Conservation (phyloP, 345 rosid species). For the Trapa incisa region DNA sequence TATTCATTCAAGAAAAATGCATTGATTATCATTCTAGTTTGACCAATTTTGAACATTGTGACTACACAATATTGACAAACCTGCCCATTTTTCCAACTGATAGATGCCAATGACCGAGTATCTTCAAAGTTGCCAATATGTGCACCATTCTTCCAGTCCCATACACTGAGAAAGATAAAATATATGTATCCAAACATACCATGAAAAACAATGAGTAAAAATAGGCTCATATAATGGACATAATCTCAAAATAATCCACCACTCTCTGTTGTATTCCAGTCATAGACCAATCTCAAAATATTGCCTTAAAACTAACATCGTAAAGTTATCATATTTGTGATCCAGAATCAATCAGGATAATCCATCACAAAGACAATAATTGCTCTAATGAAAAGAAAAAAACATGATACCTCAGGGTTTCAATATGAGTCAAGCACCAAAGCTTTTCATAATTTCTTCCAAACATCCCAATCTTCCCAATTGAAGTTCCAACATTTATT, state of each 20-base stretch:
- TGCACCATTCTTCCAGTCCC: conserved; percentile 69
- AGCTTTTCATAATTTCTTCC: conserved; percentile 52
- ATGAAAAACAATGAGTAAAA: not conserved
- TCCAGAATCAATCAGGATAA: not conserved
- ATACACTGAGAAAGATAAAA: conserved; percentile 34
- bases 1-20: not conserved
- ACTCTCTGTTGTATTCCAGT: not conserved
- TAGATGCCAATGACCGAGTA: conserved; percentile 73
- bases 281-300: not conserved
- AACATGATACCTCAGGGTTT: conserved; percentile 57
- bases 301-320: not conserved
- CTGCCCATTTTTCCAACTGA: conserved; percentile 53
- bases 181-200: not conserved
- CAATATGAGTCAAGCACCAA: conserved; percentile 93
- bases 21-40: not conserved
- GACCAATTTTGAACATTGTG: not conserved
- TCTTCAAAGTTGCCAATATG: conserved; percentile 50
- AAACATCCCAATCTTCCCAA: conserved; percentile 70
- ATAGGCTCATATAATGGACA: not conserved
- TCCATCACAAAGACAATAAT: not conserved
- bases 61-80: conserved; percentile 19
- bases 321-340: not conserved
- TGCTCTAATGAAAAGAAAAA: not conserved
- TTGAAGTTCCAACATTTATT: conserved; percentile 80
- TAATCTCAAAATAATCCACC: not conserved